Percentiles rank a stretch among this genome's conserved stretches.
Conservation (phyloP, 345 rosid genomes). For the Eutrema japonicum region DNA sequence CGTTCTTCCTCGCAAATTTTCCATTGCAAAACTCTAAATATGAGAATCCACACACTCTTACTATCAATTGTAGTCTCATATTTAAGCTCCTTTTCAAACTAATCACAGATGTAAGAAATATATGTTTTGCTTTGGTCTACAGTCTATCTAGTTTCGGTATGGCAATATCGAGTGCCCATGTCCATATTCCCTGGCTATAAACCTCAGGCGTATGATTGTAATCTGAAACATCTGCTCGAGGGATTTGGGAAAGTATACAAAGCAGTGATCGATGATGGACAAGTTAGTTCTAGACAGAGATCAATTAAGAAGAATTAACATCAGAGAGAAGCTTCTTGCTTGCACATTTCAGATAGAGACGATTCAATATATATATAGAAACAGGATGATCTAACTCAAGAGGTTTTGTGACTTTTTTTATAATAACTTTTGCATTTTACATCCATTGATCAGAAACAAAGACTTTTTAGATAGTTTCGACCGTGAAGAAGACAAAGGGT, state of each 20-base stretch:
- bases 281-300: not conserved
- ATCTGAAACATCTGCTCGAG: not conserved
- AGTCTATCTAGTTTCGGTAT: not conserved
- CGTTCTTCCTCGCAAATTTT: not conserved
- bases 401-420: not conserved
- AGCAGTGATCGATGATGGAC: not conserved
- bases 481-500: not conserved
- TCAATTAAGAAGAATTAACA: not conserved
- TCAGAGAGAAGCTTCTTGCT: not conserved
- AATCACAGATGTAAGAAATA: not conserved
- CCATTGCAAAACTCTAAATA: not conserved
- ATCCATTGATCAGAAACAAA: constrained; percentile 23
- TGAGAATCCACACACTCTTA: not conserved
- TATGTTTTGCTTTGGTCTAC: not conserved
- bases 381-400: constrained; percentile 36
- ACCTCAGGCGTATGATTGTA: not conserved
- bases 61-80: not conserved
- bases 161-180: not conserved
- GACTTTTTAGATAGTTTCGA: not conserved
- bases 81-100: not conserved
- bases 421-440: constrained; percentile 7
- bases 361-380: constrained; percentile 10
- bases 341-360: constrained; percentile 1
- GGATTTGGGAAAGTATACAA: not conserved
- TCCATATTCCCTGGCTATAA: not conserved